These are phyloP conservation scores for Rhynchosporium graminicola DNA, from an alignment of 2,329 filamentous ascomycete genomes.

Conservation along the genomic window DNA sequence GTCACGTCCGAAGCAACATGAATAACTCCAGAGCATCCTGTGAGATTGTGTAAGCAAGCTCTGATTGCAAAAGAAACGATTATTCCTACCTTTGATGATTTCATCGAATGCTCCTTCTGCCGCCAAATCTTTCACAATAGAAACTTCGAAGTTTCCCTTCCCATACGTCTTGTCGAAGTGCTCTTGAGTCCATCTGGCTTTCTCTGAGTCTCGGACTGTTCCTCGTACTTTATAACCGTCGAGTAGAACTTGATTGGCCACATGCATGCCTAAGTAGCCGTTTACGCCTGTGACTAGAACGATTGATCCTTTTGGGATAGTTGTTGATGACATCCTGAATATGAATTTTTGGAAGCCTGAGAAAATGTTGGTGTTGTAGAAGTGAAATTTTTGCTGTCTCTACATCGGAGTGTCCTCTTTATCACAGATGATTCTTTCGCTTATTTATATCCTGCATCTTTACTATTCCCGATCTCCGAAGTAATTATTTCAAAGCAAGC, in stretches of 20 bases:
- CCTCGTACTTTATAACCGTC: conserved; percentile 49
- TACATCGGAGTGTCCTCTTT: too few relatives aligned
- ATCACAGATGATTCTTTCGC: too few relatives aligned
- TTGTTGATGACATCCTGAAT: conserved; percentile 16
- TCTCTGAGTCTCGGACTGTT: conserved; percentile 43
- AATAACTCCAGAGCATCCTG: conserved; percentile 39
- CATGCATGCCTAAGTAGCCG: conserved; percentile 46
- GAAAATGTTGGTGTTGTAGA: not conserved
- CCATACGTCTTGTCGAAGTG: conserved; percentile 42
- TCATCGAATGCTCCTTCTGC: conserved; percentile 31
- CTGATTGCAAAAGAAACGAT: not conserved
- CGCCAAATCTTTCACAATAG: conserved; percentile 41
- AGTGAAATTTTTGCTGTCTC: not conserved
- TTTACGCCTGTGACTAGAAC: conserved; percentile 48
- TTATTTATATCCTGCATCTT: too few relatives aligned
- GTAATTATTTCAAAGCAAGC: too few relatives aligned
- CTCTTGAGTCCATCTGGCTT: conserved; percentile 39
- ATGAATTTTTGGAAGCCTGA: not conserved
- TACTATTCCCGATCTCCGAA: too few relatives aligned
- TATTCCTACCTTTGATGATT: conserved; percentile 29
- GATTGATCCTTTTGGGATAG: conserved; percentile 37
- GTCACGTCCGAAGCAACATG: conserved; percentile 44
- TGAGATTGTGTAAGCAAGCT: not conserved
- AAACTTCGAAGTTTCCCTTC: conserved; percentile 41
- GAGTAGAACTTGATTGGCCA: conserved; percentile 44